A percentile compares a stretch with the other conserved stretches of the same genome.
These are phyloP conservation scores for Neonectria magnoliae DNA, from an alignment of 2,329 filamentous ascomycete species.

Conservation along the genomic window DNA sequence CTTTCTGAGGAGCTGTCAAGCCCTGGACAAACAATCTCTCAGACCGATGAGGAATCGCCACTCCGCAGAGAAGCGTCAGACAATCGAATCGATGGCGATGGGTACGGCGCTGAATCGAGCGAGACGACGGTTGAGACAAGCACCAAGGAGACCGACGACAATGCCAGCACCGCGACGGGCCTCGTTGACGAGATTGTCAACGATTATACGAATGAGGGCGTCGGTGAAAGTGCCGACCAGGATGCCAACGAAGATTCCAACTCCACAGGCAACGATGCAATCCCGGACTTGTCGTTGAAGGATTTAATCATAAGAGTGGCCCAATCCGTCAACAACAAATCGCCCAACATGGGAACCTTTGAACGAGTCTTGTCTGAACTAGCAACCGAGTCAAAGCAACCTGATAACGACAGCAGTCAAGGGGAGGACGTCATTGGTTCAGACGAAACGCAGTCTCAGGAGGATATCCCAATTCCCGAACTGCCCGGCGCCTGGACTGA, in stretches of 20 bases:
- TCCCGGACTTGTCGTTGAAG: constrained; percentile 48
- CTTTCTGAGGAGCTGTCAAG: neutral
- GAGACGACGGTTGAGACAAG: constrained; percentile 1
- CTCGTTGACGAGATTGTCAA: neutral
- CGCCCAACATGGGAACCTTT: constrained; percentile 57
- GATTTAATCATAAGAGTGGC: constrained; percentile 65
- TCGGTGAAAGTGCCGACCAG: neutral
- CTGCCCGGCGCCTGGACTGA: neutral
- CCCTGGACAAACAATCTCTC: neutral
- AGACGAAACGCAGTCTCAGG: neutral
- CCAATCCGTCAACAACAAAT: constrained; percentile 54
- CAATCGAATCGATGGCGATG: neutral
- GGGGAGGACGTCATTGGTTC: neutral
- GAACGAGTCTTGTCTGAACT: constrained; percentile 62
- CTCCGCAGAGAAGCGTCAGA: neutral
- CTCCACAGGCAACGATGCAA: constrained; percentile 1
- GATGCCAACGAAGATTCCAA: constrained; percentile 1
- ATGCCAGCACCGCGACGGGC: neutral
- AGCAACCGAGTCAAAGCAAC: constrained; percentile 42
- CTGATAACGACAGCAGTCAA: neutral
- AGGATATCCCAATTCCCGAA: neutral
- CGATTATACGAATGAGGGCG: neutral
- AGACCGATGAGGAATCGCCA: neutral
- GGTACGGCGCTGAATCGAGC: neutral
- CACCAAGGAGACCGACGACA: neutral